Evolutionary conservation across 2,329 filamentous ascomycete genomes (phyloP), one percentile per base, ranked within the genome.

Genomic region (Exserohilum turcica): DNA sequence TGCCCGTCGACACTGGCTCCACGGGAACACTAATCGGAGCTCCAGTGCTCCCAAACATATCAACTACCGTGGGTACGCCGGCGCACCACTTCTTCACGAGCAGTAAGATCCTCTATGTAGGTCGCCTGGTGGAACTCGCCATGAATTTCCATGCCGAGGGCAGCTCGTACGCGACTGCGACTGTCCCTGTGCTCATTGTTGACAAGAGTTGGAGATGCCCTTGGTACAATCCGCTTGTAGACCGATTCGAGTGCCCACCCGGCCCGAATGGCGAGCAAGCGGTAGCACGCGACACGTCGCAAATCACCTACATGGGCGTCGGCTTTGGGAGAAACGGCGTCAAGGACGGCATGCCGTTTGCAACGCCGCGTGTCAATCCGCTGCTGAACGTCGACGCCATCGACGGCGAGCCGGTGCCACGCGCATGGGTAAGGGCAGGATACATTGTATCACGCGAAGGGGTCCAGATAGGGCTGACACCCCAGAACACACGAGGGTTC

Each of bases 271-370:
- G 63, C 6, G 66, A 70, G 27, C 52, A 61, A 13, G 63, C 70
- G 2, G 32, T 50, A 21, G 57, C 57, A 13, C 49, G 68, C 39
- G 63, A 72, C 35, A 68, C 64, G 18, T 63, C 60, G 5, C 50
- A 57, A 12, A 74, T 74, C 28, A 72, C 62, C 15, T 74, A 73
- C 49, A 74, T 74, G 71, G 71, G 71, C 7, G 62, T 74, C 36
- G 71, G 71, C 1, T 74, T 74, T 28, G 70, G 70, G 6, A 60
- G 71, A 32, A 74, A 74, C 39, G 52, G 51, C 24, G 55, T 59
- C 6, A 64, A 53, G 13, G 66, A 70, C 19, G 66, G 64, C 6
- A 68, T 71, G 65, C 65, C 65, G 5, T 65, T 62, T 47, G 70
- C 62, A 31, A 51, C 63, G 16, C 69, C 71, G 3, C 56, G 52